phyloP scores from a whole-genome alignment of 352 stramenopile species.

The Pythium volutum region DNA sequence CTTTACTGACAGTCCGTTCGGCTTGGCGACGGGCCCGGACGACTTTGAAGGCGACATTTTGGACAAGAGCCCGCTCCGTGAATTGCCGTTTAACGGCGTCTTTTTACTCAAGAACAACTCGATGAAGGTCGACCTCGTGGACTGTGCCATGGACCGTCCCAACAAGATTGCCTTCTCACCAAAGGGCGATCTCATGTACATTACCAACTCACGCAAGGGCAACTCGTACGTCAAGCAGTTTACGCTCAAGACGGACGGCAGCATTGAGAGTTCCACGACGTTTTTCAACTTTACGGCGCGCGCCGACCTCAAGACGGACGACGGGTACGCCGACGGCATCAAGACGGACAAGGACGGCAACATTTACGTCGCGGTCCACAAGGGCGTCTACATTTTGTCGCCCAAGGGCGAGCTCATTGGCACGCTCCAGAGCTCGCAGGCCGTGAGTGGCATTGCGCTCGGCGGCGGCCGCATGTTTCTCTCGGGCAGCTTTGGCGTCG shows the following conservation, averaged over 20 bases:
- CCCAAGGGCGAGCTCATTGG: conserved; percentile 48
- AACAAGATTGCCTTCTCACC: conserved; percentile 84
- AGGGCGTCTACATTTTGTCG: conserved; percentile 73
- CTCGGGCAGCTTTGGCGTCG: conserved; percentile 59
- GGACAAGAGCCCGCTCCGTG: conserved; percentile 62
- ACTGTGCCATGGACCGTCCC: conserved; percentile 75
- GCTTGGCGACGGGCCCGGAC: conserved; percentile 48
- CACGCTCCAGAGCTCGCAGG: conserved; percentile 50
- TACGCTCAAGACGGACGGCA: conserved; percentile 50
- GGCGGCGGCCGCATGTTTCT: conserved; percentile 76
- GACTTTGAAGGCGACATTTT: conserved; percentile 65
- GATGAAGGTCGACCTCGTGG: conserved; percentile 52
- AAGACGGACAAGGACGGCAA: conserved; percentile 72
- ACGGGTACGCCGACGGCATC: conserved; percentile 66
- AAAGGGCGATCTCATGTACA: conserved; percentile 69
- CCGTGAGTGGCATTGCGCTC: conserved; percentile 57
- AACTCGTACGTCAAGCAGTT: conserved; percentile 82
- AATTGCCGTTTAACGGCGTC: conserved; percentile 79
- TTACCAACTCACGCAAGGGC: conserved; percentile 73
- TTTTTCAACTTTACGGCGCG: conserved; percentile 82
- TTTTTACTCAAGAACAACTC: conserved; percentile 60
- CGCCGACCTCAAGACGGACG: conserved; percentile 53
- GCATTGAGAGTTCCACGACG: conserved; percentile 41
- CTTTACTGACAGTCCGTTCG: conserved; percentile 80
- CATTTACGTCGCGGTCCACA: conserved; percentile 74